Percentiles rank a stretch among this genome's conserved stretches.
Evolutionary conservation across 768 basidiomycete genomes (phyloP).

Genomic region (Leccinellum luteum): DNA sequence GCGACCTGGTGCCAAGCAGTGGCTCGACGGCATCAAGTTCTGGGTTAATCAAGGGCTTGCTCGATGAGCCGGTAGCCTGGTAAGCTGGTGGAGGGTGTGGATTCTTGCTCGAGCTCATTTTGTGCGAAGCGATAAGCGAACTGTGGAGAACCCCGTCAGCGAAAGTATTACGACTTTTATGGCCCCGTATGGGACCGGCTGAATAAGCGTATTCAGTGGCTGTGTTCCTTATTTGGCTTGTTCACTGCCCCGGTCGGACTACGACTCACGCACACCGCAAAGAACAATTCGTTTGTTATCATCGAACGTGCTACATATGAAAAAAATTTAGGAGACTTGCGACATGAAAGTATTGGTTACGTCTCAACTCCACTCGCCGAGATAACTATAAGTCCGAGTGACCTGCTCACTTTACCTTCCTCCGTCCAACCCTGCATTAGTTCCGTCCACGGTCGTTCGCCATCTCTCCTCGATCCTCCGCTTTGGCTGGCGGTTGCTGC

Average conservation of each 20-base stretch:
- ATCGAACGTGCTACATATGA: no score
- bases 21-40: conserved; percentile 49
- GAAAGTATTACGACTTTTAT: conserved; percentile 12
- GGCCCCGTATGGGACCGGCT: conserved; percentile 13
- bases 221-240: conserved; percentile 14
- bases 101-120: conserved; percentile 55
- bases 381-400: not conserved
- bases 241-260: conserved; percentile 1
- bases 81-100: conserved; percentile 63
- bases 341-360: not conserved
- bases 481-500: conserved; percentile 9
- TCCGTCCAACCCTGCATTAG: not conserved
- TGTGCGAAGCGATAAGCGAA: conserved; percentile 27
- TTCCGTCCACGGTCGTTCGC: conserved; percentile 7
- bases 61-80: conserved; percentile 39
- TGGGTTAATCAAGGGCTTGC: conserved; percentile 32
- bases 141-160: conserved; percentile 3
- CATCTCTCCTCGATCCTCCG: conserved; percentile 3
- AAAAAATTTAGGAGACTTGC: not conserved
- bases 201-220: conserved; percentile 27
- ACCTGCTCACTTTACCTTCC: not conserved
- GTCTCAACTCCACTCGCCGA: not conserved
- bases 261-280: no score
- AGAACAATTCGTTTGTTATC: no score
- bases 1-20: conserved; percentile 51